These are phyloP conservation scores for Xylaria sp. DNA, from an alignment of 2,329 filamentous ascomycete genomes.

Conservation along the genomic window DNA sequence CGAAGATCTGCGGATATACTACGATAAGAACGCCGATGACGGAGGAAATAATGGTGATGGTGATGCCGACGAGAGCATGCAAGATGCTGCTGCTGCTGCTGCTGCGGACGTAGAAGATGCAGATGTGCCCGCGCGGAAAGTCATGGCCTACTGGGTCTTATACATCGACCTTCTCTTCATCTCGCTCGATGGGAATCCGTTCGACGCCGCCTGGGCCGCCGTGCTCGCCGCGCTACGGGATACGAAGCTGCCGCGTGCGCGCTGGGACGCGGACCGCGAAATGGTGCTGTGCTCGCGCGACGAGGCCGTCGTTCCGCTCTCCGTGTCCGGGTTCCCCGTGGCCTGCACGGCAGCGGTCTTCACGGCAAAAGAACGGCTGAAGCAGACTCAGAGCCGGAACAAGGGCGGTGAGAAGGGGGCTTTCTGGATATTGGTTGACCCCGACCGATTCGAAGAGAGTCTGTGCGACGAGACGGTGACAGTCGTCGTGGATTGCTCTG, in stretches of 20 bases:
- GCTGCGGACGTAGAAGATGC: constrained; percentile 35
- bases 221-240: constrained; percentile 80
- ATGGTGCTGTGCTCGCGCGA: constrained; percentile 73
- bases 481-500: constrained; percentile 72
- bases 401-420: constrained; percentile 46
- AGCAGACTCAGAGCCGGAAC: constrained; percentile 45
- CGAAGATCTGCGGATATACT: constrained; percentile 73
- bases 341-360: constrained; percentile 82
- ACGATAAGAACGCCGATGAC: constrained; percentile 40
- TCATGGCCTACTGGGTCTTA: constrained; percentile 92
- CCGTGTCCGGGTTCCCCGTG: constrained; percentile 71
- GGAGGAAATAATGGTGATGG: constrained; percentile 10
- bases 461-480: constrained; percentile 84
- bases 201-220: constrained; percentile 89
- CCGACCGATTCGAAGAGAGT: constrained; percentile 87
- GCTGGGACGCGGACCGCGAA: constrained; percentile 84
- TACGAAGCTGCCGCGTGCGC: constrained; percentile 77
- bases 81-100: too few relatives aligned
- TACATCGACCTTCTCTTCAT: constrained; percentile 97
- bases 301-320: constrained; percentile 60
- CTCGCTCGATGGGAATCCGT: constrained; percentile 87
- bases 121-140: constrained; percentile 42
- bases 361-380: constrained; percentile 62
- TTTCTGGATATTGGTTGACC: constrained; percentile 83
- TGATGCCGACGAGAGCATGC: constrained; percentile 40